These are phyloP conservation scores for Verticillium longisporum DNA, from an alignment of 2,329 filamentous ascomycete species.

Conservation along the genomic window DNA sequence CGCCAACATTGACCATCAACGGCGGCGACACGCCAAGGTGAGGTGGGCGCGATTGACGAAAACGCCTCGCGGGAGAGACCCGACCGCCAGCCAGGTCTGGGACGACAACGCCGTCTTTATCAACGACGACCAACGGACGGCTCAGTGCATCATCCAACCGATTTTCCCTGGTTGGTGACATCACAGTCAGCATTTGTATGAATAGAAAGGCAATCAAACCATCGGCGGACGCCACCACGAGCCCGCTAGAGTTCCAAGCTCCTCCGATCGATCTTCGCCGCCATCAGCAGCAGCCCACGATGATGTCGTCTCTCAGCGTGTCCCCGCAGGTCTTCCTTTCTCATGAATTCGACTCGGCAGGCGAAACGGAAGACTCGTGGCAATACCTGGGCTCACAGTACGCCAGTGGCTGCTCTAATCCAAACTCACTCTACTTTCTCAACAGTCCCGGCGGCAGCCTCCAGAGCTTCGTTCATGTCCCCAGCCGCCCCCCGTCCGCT, in stretches of 20 bases:
- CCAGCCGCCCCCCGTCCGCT: conserved; percentile 21
- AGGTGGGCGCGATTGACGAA: too few relatives aligned
- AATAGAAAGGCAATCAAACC: not conserved
- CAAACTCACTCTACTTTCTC: conserved; percentile 35
- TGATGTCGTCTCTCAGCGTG: conserved; percentile 26
- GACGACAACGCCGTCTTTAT: too few relatives aligned
- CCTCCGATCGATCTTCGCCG: not conserved
- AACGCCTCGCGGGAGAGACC: too few relatives aligned
- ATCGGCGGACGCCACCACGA: not conserved
- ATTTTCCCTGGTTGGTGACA: too few relatives aligned
- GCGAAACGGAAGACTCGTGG: conserved; percentile 38
- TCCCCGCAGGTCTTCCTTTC: conserved; percentile 26
- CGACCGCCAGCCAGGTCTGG: too few relatives aligned
- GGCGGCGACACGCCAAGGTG: too few relatives aligned
- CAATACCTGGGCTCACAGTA: conserved; percentile 29
- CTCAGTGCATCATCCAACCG: too few relatives aligned
- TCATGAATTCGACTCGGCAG: conserved; percentile 29
- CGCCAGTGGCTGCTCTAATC: conserved; percentile 22
- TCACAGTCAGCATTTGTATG: not conserved
- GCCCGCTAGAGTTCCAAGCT: not conserved
- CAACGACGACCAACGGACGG: too few relatives aligned
- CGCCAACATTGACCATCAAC: too few relatives aligned
- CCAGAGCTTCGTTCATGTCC: conserved; percentile 41
- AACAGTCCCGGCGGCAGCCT: conserved; percentile 46
- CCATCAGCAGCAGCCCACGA: not conserved